Conservation (phyloP, 768 basidiomycete genomes). For the Heimioporus sp. region DNA sequence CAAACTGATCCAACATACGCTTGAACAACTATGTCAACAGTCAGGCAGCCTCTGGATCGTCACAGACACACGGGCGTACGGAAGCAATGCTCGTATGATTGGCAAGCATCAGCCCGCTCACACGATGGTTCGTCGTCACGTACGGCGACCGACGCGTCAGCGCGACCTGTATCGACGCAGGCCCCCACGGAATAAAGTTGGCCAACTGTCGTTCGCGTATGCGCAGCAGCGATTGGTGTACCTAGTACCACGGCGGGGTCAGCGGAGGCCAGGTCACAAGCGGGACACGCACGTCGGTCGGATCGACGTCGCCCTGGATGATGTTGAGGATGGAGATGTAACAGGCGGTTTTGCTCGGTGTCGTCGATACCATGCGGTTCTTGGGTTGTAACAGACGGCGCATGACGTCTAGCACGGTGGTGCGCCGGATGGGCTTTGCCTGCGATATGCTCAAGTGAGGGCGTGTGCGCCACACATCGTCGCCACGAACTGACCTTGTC, state of each 20-base stretch:
- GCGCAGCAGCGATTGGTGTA: conserved; percentile 94
- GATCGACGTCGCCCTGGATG: conserved; percentile 98
- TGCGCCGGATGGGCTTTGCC: conserved; percentile 95
- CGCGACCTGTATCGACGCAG: conserved; percentile 96
- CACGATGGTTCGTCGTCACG: conserved; percentile 83
- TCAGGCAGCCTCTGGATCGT: not conserved
- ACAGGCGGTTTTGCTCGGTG: conserved; percentile 88
- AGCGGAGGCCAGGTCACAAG: not conserved
- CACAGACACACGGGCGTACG: conserved; percentile 43
- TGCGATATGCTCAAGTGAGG: conserved; percentile 25
- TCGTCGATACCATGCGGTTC: conserved; percentile 96
- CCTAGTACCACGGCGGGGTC: conserved; percentile 44
- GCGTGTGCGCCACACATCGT: not conserved
- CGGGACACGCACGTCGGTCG: conserved; percentile 69
- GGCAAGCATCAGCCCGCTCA: conserved; percentile 97
- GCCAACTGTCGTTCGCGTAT: conserved; percentile 96
- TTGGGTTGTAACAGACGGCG: conserved; percentile 95
- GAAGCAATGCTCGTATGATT: conserved; percentile 99
- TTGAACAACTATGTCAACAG: conserved; percentile 72
- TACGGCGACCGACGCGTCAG: conserved; percentile 90
- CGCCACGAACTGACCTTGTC: conserved; percentile 70
- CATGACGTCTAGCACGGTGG: conserved; percentile 98
- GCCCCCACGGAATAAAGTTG: conserved; percentile 99
- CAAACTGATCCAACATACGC: conserved; percentile 94
- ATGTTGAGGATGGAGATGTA: conserved; percentile 98